These are phyloP conservation scores for Pseudozyma hubeiensis DNA, from an alignment of 1,284 basidiomycete species.

Conservation along the genomic window DNA sequence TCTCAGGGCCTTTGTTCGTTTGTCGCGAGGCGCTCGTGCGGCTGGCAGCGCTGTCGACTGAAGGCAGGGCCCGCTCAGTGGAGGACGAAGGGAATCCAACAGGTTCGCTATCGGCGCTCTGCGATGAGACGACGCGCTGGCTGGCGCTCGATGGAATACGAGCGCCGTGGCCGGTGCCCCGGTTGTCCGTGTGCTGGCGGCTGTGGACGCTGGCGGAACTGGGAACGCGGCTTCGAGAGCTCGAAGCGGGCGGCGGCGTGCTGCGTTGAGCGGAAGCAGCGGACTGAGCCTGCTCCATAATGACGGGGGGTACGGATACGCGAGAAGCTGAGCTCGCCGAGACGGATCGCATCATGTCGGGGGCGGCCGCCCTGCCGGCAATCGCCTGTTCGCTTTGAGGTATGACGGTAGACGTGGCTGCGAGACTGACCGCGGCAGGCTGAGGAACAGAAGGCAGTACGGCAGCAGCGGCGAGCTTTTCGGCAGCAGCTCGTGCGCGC, in stretches of 20 bases:
- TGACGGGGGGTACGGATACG: slow-evolving; percentile 37
- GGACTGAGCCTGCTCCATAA: slow-evolving; percentile 31
- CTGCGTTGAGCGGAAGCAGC: slow-evolving; percentile 3
- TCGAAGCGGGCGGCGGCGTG: slow-evolving; percentile 8
- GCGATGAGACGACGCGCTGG: slow-evolving; percentile 29
- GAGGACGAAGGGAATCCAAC: slow-evolving; percentile 37
- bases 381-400: slow-evolving; percentile 36
- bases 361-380: slow-evolving; percentile 15
- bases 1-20: slow-evolving; percentile 2
- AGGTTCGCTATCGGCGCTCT: slow-evolving; percentile 21
- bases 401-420: slow-evolving; percentile 26
- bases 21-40: slow-evolving; percentile 15
- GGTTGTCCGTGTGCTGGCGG: slow-evolving; percentile 9
- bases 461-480: slow-evolving; percentile 43
- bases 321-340: slow-evolving; percentile 39
- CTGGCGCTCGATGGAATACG: slow-evolving; percentile 14
- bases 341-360: slow-evolving; percentile 42
- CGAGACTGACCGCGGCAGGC: slow-evolving; percentile 22
- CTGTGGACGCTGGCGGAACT: slow-evolving; percentile 25
- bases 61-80: slow-evolving; percentile 15
- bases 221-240: slow-evolving; percentile 19
- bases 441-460: slow-evolving; percentile 37
- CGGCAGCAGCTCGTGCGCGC: slow-evolving; percentile 29
- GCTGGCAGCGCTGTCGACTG: slow-evolving; percentile 1
- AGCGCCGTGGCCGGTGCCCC: slow-evolving; percentile 1